These are phyloP conservation scores for Globisporangium ultimum DNA, from an alignment of 352 stramenopile species.

Conservation along the genomic window DNA sequence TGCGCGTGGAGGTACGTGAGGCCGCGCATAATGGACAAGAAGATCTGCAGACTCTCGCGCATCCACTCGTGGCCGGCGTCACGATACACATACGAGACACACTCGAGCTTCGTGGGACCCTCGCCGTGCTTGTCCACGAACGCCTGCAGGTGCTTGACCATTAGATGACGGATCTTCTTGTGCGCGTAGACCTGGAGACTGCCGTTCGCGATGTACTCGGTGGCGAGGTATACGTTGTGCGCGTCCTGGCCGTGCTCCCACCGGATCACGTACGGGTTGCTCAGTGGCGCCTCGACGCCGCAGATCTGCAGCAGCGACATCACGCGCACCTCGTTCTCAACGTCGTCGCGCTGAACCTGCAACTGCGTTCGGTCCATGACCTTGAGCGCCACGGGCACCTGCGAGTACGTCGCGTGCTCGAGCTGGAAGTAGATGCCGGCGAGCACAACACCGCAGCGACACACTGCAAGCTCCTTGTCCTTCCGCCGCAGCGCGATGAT, in stretches of 20 bases:
- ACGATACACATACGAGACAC: conserved; percentile 76
- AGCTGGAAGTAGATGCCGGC: conserved; percentile 70
- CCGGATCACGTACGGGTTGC: conserved; percentile 69
- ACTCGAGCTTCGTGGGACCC: conserved; percentile 72
- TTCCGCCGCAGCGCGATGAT: conserved; percentile 73
- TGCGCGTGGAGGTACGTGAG: conserved; percentile 82
- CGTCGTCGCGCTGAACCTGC: conserved; percentile 70
- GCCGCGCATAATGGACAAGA: conserved; percentile 58
- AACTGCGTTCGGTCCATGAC: conserved; percentile 77
- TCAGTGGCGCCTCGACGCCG: conserved; percentile 67
- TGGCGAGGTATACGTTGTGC: conserved; percentile 82
- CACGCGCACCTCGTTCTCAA: conserved; percentile 77
- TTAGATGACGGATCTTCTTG: conserved; percentile 61
- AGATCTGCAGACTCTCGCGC: conserved; percentile 62
- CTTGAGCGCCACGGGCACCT: conserved; percentile 74
- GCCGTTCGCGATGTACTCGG: conserved; percentile 78
- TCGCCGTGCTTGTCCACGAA: conserved; percentile 58
- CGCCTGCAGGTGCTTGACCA: conserved; percentile 67
- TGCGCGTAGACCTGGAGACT: conserved; percentile 73
- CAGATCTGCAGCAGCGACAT: conserved; percentile 77
- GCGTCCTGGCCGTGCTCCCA: conserved; percentile 72
- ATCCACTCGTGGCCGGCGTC: conserved; percentile 76
- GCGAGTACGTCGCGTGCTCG: conserved; percentile 33
- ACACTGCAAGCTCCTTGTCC: conserved; percentile 64
- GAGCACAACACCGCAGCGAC: conserved; percentile 79